phyloP scores from a whole-genome alignment of 768 basidiomycete genomes.

The Agrocybe praecox region DNA sequence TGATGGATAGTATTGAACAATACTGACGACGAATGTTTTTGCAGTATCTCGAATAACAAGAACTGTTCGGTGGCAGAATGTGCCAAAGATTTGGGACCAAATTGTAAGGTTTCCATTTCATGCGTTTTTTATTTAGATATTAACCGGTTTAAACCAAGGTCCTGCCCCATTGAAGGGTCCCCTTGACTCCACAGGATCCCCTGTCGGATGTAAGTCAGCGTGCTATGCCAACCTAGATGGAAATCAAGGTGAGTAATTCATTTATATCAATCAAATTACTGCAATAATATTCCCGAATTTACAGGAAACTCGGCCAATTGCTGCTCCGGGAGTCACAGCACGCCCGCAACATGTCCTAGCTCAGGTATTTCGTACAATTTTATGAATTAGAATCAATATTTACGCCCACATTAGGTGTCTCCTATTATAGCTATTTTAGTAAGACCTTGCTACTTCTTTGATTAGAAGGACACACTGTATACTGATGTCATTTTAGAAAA shows the following conservation, averaged over 20 bases:
- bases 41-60: slow-evolving; percentile 51
- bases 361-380: no score
- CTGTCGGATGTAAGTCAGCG: slow-evolving; percentile 64
- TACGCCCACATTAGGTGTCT: no score
- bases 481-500: slow-evolving; percentile 21
- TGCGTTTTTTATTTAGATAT: not conserved
- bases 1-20: not conserved
- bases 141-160: slow-evolving; percentile 29
- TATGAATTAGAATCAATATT: no score
- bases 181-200: slow-evolving; percentile 49
- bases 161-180: slow-evolving; percentile 56
- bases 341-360: slow-evolving; percentile 56
- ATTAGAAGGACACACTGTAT: no score
- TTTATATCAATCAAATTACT: not conserved
- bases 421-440: slow-evolving; percentile 41
- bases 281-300: not conserved
- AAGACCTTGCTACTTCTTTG: no score
- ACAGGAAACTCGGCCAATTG: slow-evolving; percentile 65
- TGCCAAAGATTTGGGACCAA: slow-evolving; percentile 59
- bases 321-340: slow-evolving; percentile 59
- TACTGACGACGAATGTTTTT: not conserved
- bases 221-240: slow-evolving; percentile 49
- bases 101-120: slow-evolving; percentile 39
- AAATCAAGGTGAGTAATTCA: slow-evolving; percentile 35
- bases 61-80: slow-evolving; percentile 59